Evolutionary conservation across 1,139 yeast species (phyloP), one percentile per base, ranked within the genome.

Genomic region (Trichomonascaceae sp.): DNA sequence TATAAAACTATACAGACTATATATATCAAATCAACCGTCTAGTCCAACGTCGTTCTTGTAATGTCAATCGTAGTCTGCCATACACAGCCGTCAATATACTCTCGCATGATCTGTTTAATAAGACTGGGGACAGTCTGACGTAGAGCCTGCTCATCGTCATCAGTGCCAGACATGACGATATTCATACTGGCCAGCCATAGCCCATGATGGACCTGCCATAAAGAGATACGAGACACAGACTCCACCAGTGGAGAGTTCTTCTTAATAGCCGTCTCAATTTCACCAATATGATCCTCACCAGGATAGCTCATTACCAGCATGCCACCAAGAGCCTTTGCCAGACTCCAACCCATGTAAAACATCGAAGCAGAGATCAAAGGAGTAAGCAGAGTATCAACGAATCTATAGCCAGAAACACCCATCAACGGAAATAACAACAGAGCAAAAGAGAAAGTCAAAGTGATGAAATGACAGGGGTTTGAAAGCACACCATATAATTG

Each of bases 391-490:
- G 66, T 60, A 57, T 74, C 78, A 7, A 70, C 62, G 39, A 63
- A 45, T 12, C 55, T 54, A 36, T 60, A 57, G 17, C 61, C 60
- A 6, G 63, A 45, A 19, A 64, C 57, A 1, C 66, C 64, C 30
- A 66, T 51, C 20, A 62, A 54, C 9, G 77, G 75, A 43, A 70
- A 60, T 8, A 65, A 47, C 22, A 71, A 57, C 41, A 74, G 63
- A 1, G 66, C 61, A 17, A 63, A 72, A 0, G 88, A 73, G 62
- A 84, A 85, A 1, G 78, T 61, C 32, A 85, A 66, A 0, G 95
- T 85, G 52, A 85, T 72, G 43, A 82, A 65, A 61, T 83, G 84
- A 0, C 88, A 81, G 1, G 91, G 89, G 61, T 80, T 81, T 55
- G 76, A 77, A 49, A 69, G 57, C 18, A 67, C 41, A 7, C 20